Evolutionary conservation across 2,329 filamentous ascomycete species (phyloP), one percentile per base, ranked within the genome.

Genomic region (Pyrenophora graminea): DNA sequence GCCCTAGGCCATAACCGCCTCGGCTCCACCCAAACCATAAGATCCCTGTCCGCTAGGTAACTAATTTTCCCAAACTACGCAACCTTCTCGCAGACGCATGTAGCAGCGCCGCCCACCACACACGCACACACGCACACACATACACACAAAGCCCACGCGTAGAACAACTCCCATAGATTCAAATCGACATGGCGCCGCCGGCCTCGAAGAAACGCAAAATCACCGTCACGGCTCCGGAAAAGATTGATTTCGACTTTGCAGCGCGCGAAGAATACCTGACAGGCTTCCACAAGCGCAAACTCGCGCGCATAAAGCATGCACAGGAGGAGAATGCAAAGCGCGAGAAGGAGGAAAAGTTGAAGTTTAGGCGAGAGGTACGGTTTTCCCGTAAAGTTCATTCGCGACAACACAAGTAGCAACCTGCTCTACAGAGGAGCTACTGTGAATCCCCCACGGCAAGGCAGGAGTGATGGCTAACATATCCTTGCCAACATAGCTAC

Each of bases 231-330:
- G 71, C 80, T 12, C 79, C 90, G 53, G 90, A 92, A 68, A 90
- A 96, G 71, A 88, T 99, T 73, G 85, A 79, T 45, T 99, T 97
- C 76, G 91, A 99, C 76, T 77, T 82, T 55, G 80, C 82, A 55
- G 89, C 89, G 39, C 87, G 94, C 59, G 79, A 88, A 59, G 91
- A 97, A 68, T 99, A 90, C 70, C 81, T 99, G 51, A 97, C 91
- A 0, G 94, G 94, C 2, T 99, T 99, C 76, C 92, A 93, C 79
- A 99, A 97, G 81, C 88, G 94, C 74, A 97, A 97, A 74, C 77
- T 89, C 45, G 88, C 91, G 72, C 84, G 94, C 32, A 85, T 87
- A 61, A 95, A 96, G 77, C 80, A 87, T 73, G 93, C 93, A 1
- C 89, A 94, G 68, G 91, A 94, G 61, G 81, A 88, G 62, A 90